phyloP scores from a whole-genome alignment of 768 basidiomycete species.

The Sarcomyxa edulis region DNA sequence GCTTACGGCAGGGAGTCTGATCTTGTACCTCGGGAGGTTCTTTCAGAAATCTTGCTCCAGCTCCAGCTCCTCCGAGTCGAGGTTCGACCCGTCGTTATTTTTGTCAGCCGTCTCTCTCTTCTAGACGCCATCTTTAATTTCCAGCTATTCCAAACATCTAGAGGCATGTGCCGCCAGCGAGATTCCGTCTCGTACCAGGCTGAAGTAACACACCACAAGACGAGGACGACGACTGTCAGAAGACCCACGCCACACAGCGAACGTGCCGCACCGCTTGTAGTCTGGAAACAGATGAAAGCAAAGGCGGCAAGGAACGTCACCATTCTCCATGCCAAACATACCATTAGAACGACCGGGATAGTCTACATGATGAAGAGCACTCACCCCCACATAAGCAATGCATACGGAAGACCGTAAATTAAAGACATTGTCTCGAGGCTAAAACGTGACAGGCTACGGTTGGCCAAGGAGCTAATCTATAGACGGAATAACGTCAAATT shows the following conservation, averaged over 20 bases:
- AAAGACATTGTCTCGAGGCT: constrained; percentile 50
- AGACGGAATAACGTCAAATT: constrained; percentile 8
- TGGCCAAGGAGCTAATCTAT: constrained; percentile 9
- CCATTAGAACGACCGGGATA: neutral
- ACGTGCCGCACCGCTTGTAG: constrained; percentile 19
- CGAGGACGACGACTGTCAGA: constrained; percentile 22
- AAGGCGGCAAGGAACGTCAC: constrained; percentile 33
- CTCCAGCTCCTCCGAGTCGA: too few relatives aligned
- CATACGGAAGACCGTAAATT: constrained; percentile 50
- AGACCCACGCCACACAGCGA: constrained; percentile 24
- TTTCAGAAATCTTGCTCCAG: too few relatives aligned
- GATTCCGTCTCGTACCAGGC: too few relatives aligned
- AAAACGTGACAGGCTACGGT: neutral
- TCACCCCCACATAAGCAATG: constrained; percentile 56
- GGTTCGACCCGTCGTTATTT: too few relatives aligned
- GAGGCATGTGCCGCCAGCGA: too few relatives aligned
- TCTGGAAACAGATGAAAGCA: constrained; percentile 27
- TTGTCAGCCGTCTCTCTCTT: too few relatives aligned
- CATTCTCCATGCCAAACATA: constrained; percentile 24
- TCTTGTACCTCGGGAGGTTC: too few relatives aligned
- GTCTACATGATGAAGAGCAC: constrained; percentile 15
- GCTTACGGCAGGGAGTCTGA: too few relatives aligned
- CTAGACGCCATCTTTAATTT: too few relatives aligned
- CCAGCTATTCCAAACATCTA: too few relatives aligned
- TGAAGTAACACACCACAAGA: constrained; percentile 42